Evolutionary conservation across 2,329 filamentous ascomycete genomes (phyloP).

Genomic region (Didymella pomorum): DNA sequence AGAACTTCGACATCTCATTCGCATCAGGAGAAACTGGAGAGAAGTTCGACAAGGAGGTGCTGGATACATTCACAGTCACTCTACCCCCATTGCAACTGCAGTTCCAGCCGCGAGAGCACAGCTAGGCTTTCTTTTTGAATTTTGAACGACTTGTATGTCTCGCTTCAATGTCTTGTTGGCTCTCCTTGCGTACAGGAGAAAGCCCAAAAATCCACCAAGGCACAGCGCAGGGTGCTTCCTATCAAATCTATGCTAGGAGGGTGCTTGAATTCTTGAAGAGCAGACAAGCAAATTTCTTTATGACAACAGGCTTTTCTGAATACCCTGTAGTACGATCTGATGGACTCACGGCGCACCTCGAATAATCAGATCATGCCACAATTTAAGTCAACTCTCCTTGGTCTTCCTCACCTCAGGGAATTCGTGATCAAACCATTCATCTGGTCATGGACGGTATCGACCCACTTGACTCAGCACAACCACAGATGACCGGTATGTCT

Average conservation of each 20-base stretch:
- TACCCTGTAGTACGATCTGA: not conserved
- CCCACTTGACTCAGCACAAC: not conserved
- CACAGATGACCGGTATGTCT: not conserved
- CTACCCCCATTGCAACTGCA: conserved; percentile 36
- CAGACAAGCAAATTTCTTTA: no score
- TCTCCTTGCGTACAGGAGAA: not conserved
- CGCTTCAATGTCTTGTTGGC: not conserved
- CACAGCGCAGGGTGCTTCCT: no score
- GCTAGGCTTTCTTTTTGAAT: not conserved
- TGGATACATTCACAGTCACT: conserved; percentile 27
- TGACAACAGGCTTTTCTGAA: no score
- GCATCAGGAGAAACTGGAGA: conserved; percentile 33
- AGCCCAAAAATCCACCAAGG: no score
- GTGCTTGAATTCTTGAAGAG: no score
- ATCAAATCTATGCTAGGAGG: no score
- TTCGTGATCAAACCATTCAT: not conserved
- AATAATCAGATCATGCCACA: not conserved
- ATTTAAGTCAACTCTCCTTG: no score
- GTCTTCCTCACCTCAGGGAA: not conserved
- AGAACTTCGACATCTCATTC: conserved; percentile 32
- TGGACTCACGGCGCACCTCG: not conserved
- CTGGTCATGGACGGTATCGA: no score
- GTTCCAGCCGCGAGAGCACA: conserved; percentile 21
- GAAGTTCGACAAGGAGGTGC: conserved; percentile 31
- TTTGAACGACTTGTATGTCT: not conserved